Evolutionary conservation across 73 alveolate genomes (phyloP).

Genomic region (Paramecium octaurelia): DNA sequence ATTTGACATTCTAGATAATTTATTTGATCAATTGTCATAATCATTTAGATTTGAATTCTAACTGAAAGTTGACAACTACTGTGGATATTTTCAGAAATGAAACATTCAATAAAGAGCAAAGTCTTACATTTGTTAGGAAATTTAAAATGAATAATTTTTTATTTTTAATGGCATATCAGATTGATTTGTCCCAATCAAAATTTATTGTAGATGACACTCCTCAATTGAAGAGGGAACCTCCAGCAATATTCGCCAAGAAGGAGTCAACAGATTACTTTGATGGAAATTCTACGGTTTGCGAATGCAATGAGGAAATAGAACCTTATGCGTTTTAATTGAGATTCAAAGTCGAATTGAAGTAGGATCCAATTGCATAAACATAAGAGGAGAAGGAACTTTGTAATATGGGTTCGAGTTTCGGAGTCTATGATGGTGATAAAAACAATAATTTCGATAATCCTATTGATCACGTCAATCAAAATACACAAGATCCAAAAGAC

Average conservation of each 20-base stretch:
- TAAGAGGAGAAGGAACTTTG: neutral
- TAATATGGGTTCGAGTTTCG: neutral
- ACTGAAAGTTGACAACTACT: neutral
- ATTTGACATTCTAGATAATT: neutral
- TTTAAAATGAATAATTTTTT: neutral
- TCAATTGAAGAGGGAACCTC: neutral
- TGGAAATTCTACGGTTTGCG: neutral
- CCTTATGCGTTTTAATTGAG: neutral
- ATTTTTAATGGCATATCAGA: neutral
- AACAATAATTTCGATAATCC: neutral
- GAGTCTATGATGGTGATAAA: neutral
- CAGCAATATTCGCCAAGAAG: neutral
- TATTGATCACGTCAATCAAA: neutral
- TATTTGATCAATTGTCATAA: neutral
- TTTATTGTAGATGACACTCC: neutral
- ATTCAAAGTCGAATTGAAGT: neutral
- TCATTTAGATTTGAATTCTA: neutral
- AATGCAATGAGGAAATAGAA: neutral
- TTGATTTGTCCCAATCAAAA: neutral
- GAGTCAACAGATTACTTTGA: neutral
- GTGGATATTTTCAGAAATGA: neutral
- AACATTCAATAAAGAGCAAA: neutral
- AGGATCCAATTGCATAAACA: neutral
- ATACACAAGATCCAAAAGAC: neutral
- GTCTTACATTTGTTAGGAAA: neutral